A percentile compares a stretch with the other conserved stretches of the same genome.
Evolutionary conservation across 495 filamentous ascomycete genomes (phyloP).

Genomic region (Penicillium goetzii): DNA sequence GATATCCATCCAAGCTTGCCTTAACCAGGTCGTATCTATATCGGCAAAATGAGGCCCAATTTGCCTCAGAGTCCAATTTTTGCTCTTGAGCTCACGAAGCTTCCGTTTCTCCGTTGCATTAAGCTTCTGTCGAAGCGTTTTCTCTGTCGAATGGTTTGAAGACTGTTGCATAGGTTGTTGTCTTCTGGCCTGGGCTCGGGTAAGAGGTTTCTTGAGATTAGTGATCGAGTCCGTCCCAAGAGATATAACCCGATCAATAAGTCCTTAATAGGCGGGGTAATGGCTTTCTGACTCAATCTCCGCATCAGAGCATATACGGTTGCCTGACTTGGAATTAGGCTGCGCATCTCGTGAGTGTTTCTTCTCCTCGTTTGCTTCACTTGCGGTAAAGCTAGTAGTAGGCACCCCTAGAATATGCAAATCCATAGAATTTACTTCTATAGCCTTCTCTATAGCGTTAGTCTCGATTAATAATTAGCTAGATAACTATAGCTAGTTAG

Average conservation of each 20-base stretch:
- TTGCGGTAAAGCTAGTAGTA: conserved; percentile 4
- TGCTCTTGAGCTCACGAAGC: not conserved
- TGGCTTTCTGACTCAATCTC: not conserved
- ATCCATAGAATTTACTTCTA: conserved; percentile 4
- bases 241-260: not conserved
- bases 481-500: conserved; percentile 6
- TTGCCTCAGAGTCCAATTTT: not conserved
- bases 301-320: conserved; percentile 1
- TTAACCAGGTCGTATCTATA: not conserved
- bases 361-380: conserved; percentile 12
- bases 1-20: not conserved
- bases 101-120: not conserved
- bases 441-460: conserved; percentile 6
- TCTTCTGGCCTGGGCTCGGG: not conserved
- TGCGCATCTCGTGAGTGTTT: not conserved
- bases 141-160: not conserved
- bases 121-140: not conserved
- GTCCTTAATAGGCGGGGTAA: not conserved
- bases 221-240: not conserved
- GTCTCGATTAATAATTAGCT: conserved; percentile 3
- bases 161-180: not conserved
- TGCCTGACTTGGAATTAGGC: conserved; percentile 5
- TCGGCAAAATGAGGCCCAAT: not conserved
- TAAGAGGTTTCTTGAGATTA: not conserved
- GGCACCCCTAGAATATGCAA: conserved; percentile 7